These are phyloP conservation scores for Myxozyma mucilagina DNA, from an alignment of 805 yeast genomes.

Conservation along the genomic window DNA sequence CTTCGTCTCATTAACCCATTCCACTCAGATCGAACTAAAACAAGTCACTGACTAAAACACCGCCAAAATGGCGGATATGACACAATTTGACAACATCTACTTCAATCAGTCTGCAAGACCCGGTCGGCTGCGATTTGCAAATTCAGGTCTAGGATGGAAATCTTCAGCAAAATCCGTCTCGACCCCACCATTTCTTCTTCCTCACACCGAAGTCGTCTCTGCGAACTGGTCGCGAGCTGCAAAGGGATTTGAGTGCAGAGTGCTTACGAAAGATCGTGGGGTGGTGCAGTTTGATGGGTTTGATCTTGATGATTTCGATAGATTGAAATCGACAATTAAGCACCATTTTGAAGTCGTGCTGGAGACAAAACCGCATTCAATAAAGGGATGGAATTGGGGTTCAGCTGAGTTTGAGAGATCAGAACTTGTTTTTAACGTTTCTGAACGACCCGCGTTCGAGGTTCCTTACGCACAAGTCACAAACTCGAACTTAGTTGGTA, in stretches of 20 bases:
- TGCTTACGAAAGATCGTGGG: slow-evolving; percentile 85
- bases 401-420: slow-evolving; percentile 86
- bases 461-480: slow-evolving; percentile 77
- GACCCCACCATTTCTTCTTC: slow-evolving; percentile 74
- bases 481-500: slow-evolving; percentile 87
- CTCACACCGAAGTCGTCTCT: slow-evolving; percentile 78
- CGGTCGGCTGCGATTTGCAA: slow-evolving; percentile 93
- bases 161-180: slow-evolving; percentile 43
- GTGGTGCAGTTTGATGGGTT: slow-evolving; percentile 90
- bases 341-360: slow-evolving; percentile 69
- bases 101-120: slow-evolving; percentile 78
- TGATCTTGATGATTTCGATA: slow-evolving; percentile 76
- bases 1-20: background rate
- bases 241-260: slow-evolving; percentile 83
- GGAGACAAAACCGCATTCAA: slow-evolving; percentile 85
- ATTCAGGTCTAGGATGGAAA: slow-evolving; percentile 98
- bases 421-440: slow-evolving; percentile 81
- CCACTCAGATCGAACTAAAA: background rate
- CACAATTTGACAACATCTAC: slow-evolving; percentile 86
- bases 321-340: slow-evolving; percentile 80
- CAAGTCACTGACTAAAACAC: background rate
- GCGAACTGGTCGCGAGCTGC: slow-evolving; percentile 92
- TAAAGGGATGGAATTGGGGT: slow-evolving; percentile 99
- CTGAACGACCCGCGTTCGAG: slow-evolving; percentile 88
- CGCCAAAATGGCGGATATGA: slow-evolving; percentile 29